Evolutionary conservation across 257 asterid species (phyloP), one percentile per base, ranked within the genome.

Genomic region (Nicotiana knightiana): DNA sequence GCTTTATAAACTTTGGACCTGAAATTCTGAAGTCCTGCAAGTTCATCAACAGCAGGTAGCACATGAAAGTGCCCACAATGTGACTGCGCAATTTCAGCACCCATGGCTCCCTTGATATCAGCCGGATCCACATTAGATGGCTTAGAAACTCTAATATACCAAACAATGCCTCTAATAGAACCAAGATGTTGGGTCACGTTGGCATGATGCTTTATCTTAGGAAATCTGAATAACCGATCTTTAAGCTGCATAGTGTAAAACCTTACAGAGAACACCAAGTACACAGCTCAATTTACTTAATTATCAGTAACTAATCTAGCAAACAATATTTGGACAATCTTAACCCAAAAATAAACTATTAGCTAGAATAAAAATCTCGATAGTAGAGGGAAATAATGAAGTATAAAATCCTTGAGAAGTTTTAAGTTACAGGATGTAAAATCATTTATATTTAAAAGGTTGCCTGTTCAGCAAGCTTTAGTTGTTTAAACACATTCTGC

Each of bases 121-220:
- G 15, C 77, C 0, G 91, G 87, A 67, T 89, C 94, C 16, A 90
- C 86, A 32, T 89, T 83, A 51, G 98, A 91, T 55, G 97, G 89
- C 85, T 89, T 92, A 17, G 91, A 91, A 43, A 94, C 97, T 84
- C 97, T 96, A 79, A 93, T 94, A 84, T 93, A 94, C 97, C 97
- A 94, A n/a, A 82, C 89, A 46, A 85, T 88, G 81, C 91, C 94
- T 48, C 97, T 94, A 16, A 92, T 86, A 15, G 94, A 90, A 68
- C 98, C 97, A 4, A 93, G 88, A 85, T 98, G 93, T 68, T 95
- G 93, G n/a, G 97, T 93, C 68, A 90, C 94, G 57, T 86, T 88
- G 43, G 99, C 95, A 37, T 92, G 98, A 86, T 91, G 97, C 5
- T 96, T 91, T 43, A 94, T 93, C 15, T 80, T 84, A 1, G 97